Base-by-base conservation (phyloP, 1,139 yeast species). In the Zygosaccharomyces sapae region DNA sequence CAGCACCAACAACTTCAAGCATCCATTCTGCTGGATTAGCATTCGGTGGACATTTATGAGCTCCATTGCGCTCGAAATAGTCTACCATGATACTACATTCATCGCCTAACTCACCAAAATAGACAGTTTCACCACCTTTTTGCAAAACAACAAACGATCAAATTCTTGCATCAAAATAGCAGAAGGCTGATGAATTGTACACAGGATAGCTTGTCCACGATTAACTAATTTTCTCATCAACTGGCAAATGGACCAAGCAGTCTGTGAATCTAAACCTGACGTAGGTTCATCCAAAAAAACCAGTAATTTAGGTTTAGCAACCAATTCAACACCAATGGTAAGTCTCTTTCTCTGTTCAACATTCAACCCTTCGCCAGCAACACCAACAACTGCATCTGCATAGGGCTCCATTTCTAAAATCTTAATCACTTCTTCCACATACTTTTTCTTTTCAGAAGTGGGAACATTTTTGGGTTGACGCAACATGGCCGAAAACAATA, bases 1-100 rank as follows among this genome's bases (percentile, higher is more conserved):
- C 92, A 46, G 90, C 90, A 51, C 92, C 90, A 67, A 84, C 84
- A 48, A 83, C 87, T 49, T 81, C 83, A 59, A 84, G 72, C 89
- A 84, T 85, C 88, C 90, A 85, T 65, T 85, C 92, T 18, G 90
- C 92, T 12, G 92, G 92, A 60, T 84, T 84, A 19, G 87, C 89
- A 39, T 75, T 76, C 24, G 75, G 70, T 3, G 90, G 88, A 68
- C 86, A 81, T 43, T 65, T 65, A 46, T 79, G 77, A 19, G 87
- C 82, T 27, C 88, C 89, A 55, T 82, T 67, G 29, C 67, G 63
- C 61, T 83, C 89, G 62, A 83, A 84, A 63, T 83, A 83, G 51
- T 73, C 63, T 44, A 80, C 75, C 59, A 83, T 68, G 4, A 75
- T 70, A 31, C 58, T 55, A 38, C 83, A 79, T 59, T 77, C 76